Base-by-base conservation (phyloP, 345 rosid genomes). In the Linum lewisii region DNA sequence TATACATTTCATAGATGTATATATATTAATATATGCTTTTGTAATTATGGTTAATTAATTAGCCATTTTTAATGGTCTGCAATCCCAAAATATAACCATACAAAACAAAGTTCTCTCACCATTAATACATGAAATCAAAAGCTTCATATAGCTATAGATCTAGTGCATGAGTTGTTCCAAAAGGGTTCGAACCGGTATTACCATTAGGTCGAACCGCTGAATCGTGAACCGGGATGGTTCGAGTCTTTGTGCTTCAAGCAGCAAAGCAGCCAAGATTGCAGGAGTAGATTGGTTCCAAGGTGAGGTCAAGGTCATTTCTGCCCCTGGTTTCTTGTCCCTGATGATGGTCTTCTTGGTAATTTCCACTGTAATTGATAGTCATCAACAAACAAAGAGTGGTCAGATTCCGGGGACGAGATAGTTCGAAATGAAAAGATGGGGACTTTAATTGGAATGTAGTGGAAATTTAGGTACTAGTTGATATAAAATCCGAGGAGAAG, bases 281-380 rank as follows among this genome's bases (percentile, higher is more conserved):
- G 23, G 56, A 24, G 25, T 52, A 52, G 7, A 52, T 21, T 9
- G 56, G 56, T 52, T 52, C 56, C 56, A 52, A 21, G 56, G 25
- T 52, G 23, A 52, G 56, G 25, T 52, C 24, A 52, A 52, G 56
- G 25, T 52, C 56, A 24, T 52, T 52, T 21, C 56, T 52, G 11
- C 56, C 20, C 15, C 25, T 21, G 56, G 21, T 24, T 6, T 24
- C 56, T 19, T 19, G 56, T 4, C 25, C 24, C 56, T 52, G 56
- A 13, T 52, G 56, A 19, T 52, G 25, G 4, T 52, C 56, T 52
- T 24, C 25, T 5, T 24, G 25, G 23, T 19, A 51, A 51, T 7
- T 19, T 5, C 56, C 56, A 21, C 56, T 10, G 25, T 21, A 21
- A 21, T 51, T 20, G n/a, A n/a, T n/a, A n/a, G n/a, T n/a, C n/a